Percentiles rank a stretch among this genome's conserved stretches.
phyloP scores from a whole-genome alignment of 1,139 yeast species.

The Diutina rugosa region DNA sequence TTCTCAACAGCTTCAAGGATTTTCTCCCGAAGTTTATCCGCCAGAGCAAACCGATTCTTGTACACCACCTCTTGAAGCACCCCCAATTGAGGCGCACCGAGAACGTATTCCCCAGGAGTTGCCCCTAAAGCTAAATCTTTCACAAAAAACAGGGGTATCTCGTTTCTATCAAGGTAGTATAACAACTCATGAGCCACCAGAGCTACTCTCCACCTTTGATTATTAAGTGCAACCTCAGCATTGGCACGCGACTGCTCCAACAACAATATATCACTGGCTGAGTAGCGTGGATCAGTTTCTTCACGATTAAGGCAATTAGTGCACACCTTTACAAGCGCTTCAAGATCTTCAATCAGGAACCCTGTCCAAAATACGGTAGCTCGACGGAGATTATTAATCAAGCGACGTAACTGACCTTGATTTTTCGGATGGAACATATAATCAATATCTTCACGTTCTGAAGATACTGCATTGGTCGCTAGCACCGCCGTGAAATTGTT shows the following conservation, averaged over 20 bases:
- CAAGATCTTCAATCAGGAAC: conserved; percentile 42
- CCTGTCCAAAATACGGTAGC: conserved; percentile 72
- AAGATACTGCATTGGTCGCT: conserved; percentile 62
- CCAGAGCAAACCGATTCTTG: conserved; percentile 29
- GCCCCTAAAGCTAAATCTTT: conserved; percentile 29
- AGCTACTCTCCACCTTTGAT: conserved; percentile 42
- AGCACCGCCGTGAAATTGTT: conserved; percentile 54
- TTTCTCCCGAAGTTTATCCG: conserved; percentile 11
- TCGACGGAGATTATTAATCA: conserved; percentile 48
- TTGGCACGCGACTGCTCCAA: conserved; percentile 27
- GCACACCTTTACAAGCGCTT: conserved; percentile 36
- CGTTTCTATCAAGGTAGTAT: conserved; percentile 27
- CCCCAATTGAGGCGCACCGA: conserved; percentile 50
- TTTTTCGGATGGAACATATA: conserved; percentile 59
- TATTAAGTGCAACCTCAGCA: conserved; percentile 35
- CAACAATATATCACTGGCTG: conserved; percentile 21
- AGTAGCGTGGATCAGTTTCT: conserved; percentile 16
- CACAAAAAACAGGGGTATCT: conserved; percentile 27
- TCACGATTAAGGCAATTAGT: conserved; percentile 22
- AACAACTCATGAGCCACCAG: conserved; percentile 54
- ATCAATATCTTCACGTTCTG: conserved; percentile 53
- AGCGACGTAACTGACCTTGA: conserved; percentile 37
- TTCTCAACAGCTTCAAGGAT: conserved; percentile 22
- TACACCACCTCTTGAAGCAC: conserved; percentile 40
- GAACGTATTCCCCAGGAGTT: conserved; percentile 12